Conservation (phyloP, 2,329 filamentous ascomycete genomes). For the Microcyclospora pomicola region DNA sequence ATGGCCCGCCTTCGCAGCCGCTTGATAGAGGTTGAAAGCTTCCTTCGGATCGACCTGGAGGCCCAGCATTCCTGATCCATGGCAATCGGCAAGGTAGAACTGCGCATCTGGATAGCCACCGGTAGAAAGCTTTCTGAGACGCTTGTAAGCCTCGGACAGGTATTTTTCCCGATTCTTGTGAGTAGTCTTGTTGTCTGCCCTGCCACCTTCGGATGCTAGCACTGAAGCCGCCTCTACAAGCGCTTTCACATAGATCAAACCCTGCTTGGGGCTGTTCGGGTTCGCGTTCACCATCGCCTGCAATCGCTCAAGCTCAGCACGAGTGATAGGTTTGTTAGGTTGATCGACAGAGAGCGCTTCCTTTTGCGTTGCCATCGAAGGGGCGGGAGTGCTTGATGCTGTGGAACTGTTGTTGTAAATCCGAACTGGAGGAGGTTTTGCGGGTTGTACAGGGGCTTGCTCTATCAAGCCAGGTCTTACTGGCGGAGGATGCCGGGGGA, state of each 20-base stretch:
- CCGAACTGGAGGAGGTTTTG: constrained; percentile 38
- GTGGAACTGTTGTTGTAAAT: constrained; percentile 34
- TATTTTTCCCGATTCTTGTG: constrained; percentile 66
- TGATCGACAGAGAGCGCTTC: constrained; percentile 12
- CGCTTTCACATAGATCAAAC: constrained; percentile 65
- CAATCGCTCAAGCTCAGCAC: constrained; percentile 62
- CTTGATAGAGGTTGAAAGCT: constrained; percentile 86
- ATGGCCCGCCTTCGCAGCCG: constrained; percentile 80
- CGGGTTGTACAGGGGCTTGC: constrained; percentile 20
- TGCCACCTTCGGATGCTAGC: constrained; percentile 61
- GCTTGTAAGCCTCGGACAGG: constrained; percentile 72
- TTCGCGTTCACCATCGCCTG: constrained; percentile 56
- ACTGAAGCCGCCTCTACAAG: constrained; percentile 72
- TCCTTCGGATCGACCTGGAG: constrained; percentile 75
- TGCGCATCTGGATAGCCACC: constrained; percentile 70
- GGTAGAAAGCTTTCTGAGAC: constrained; percentile 72
- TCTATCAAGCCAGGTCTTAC: constrained; percentile 39
- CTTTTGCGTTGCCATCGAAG: constrained; percentile 18
- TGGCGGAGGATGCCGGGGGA: constrained; percentile 42
- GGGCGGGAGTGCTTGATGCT: constrained; percentile 9
- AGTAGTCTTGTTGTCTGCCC: constrained; percentile 50
- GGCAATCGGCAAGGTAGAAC: constrained; percentile 84
- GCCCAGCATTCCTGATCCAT: constrained; percentile 69
- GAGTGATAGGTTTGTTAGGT: constrained; percentile 48
- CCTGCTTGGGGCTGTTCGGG: constrained; percentile 56